Base-by-base conservation (phyloP, 805 yeast genomes). In the Nakazawaea molendinolei region DNA sequence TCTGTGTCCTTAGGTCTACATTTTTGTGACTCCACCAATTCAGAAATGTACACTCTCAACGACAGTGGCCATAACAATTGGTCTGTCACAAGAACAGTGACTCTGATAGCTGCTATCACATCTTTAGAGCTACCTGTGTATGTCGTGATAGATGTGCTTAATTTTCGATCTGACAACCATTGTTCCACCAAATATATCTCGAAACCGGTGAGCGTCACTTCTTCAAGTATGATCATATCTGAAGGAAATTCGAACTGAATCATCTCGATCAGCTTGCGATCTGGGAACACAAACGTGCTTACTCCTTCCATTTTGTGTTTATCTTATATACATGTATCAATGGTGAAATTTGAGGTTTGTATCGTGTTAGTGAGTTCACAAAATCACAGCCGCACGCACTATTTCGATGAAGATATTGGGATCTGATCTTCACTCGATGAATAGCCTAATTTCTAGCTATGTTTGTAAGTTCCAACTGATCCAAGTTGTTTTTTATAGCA, bases 131-230 rank as follows among this genome's bases (percentile, higher is more conserved):
- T 84, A 3, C 98, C 98, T 0, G 97, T 90, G 55, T 73, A 92
- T 1, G 90, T 75, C 1, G 92, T 76, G 13, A 90, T 79, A 5
- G 83, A 67, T 1, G 81, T 68, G 18, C 84, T 77, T 9, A 76
- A 61, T 28, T 71, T 65, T 30, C 97, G 65, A 40, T 78, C 79
- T 23, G 81, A 69, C 3, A 84, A 80, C 98, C 98, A 92, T 56
- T 90, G 97, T 55, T 92, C 97, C 8, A 90, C 95, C 25, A 92
- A 66, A 54, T 92, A 92, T 12, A 84, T 72, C 56, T 92, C 97
- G 52, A 82, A 86, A 2, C 98, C 97, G 1, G 64, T 48, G 17
- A 81, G 64, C 8, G 58, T 60, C 4, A 76, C 56, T 36, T 65
- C 68, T 31, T 71, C 73, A 23, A 67, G 43, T 9, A 67, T 39